Evolutionary conservation across 352 stramenopile species (phyloP).

Genomic region (Globisporangium rhizosaccharum): DNA sequence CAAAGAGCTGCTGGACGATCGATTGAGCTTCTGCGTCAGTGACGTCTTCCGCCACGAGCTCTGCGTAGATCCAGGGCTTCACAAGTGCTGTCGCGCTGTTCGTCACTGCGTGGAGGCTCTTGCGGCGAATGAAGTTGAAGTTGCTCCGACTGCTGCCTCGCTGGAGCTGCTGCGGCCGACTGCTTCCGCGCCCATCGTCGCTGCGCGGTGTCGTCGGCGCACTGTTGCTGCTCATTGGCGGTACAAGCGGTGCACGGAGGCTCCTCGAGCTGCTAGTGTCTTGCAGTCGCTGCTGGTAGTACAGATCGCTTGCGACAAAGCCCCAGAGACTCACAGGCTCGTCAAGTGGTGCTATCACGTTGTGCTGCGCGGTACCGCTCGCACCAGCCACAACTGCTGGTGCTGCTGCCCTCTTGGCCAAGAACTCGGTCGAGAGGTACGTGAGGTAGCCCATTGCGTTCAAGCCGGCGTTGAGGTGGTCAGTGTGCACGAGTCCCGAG

Average conservation of each 20-base stretch:
- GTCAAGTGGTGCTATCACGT: neutral
- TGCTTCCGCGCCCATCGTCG: neutral
- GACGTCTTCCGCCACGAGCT: conserved; percentile 32
- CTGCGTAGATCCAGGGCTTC: conserved; percentile 42
- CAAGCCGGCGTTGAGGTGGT: conserved; percentile 2
- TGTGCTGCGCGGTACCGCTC: neutral
- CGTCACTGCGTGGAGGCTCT: conserved; percentile 5
- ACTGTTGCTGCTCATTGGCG: neutral
- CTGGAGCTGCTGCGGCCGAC: conserved; percentile 6
- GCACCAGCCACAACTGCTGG: neutral
- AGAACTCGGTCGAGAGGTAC: conserved; percentile 5
- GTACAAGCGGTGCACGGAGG: neutral
- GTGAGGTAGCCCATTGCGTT: neutral
- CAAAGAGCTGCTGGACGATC: conserved; percentile 28
- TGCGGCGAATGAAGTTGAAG: conserved; percentile 18
- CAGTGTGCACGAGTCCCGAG: neutral
- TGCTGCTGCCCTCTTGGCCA: conserved; percentile 2
- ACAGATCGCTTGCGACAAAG: conserved; percentile 21
- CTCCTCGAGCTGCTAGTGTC: conserved; percentile 1
- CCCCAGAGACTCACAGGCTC: conserved; percentile 16
- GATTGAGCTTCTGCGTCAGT: conserved; percentile 4
- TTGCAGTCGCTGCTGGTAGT: conserved; percentile 15
- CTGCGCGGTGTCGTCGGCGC: neutral
- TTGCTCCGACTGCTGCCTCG: conserved; percentile 6
- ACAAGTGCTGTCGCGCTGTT: neutral